Conservation (phyloP, 495 filamentous ascomycete species). For the Penicillium crystallinum region DNA sequence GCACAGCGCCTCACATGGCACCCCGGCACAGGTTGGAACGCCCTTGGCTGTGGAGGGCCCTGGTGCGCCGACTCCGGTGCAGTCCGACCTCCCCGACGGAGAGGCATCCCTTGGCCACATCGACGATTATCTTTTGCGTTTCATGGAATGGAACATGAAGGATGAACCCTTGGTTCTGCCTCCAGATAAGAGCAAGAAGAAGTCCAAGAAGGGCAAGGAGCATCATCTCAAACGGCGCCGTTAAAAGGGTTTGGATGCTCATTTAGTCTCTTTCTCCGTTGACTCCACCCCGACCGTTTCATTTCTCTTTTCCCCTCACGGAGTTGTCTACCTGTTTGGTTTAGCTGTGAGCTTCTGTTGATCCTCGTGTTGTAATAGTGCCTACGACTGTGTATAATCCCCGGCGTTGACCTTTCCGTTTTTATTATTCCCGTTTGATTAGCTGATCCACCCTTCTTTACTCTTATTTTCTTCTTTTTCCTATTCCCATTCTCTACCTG, state of each 20-base stretch:
- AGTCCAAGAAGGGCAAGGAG: conserved; percentile 69
- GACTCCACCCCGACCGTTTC: neutral
- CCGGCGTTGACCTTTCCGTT: neutral
- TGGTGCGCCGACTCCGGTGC: conserved; percentile 5
- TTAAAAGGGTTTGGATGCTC: conserved; percentile 15
- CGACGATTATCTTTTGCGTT: conserved; percentile 81
- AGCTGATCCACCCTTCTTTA: no score
- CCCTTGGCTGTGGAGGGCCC: conserved; percentile 21
- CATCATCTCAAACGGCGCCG: conserved; percentile 43
- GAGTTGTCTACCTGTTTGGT: neutral
- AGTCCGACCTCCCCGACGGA: conserved; percentile 30
- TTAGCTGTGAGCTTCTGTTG: neutral
- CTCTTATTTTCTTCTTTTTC: neutral
- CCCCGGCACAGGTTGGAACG: conserved; percentile 30
- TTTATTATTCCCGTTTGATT: neutral
- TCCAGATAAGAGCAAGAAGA: conserved; percentile 75
- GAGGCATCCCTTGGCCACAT: conserved; percentile 49
- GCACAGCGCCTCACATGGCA: conserved; percentile 46
- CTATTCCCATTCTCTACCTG: neutral
- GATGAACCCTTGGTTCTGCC: conserved; percentile 75
- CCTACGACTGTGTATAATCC: neutral
- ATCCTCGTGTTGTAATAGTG: neutral
- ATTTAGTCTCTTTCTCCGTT: neutral
- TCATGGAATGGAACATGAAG: conserved; percentile 71
- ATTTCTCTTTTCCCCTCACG: neutral